Conservation (phyloP, 2,329 filamentous ascomycete species). For the Amylocarpus encephaloides region DNA sequence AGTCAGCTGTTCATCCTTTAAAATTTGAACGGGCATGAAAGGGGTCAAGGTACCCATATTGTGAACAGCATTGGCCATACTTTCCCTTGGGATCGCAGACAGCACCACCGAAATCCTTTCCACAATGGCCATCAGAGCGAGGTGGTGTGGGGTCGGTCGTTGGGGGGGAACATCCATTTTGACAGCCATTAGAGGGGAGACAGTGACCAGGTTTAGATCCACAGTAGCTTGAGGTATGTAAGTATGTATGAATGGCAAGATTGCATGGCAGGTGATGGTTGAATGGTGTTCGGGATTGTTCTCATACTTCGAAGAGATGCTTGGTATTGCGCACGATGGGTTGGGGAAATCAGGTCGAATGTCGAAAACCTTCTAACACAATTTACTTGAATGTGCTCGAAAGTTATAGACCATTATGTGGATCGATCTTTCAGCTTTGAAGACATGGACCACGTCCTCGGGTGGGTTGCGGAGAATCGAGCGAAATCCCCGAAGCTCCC, state of each 20-base stretch:
- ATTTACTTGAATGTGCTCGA: too few species aligned
- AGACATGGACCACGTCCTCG: too few species aligned
- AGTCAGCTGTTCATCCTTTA: background rate
- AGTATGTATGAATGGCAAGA: conserved; percentile 3
- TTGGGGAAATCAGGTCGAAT: too few species aligned
- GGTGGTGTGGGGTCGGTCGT: conserved; percentile 4
- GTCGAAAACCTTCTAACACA: too few species aligned
- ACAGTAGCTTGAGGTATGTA: conserved; percentile 19
- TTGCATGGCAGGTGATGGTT: background rate
- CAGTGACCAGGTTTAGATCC: conserved; percentile 23
- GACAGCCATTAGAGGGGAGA: conserved; percentile 26
- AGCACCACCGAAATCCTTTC: conserved; percentile 10
- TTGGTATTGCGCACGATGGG: too few species aligned
- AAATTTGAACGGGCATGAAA: background rate
- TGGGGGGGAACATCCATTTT: conserved; percentile 22
- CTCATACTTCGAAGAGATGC: too few species aligned
- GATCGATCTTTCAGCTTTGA: too few species aligned
- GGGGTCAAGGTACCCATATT: conserved; percentile 12
- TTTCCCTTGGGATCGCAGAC: conserved; percentile 11
- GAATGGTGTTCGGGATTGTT: too few species aligned
- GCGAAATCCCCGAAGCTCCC: too few species aligned
- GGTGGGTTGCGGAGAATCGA: too few species aligned
- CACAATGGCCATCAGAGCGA: conserved; percentile 16
- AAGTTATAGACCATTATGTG: too few species aligned
- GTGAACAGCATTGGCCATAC: conserved; percentile 14